These are phyloP conservation scores for Mychonastes homosphaera DNA, from an alignment of 139 green algal genomes.

Conservation along the genomic window DNA sequence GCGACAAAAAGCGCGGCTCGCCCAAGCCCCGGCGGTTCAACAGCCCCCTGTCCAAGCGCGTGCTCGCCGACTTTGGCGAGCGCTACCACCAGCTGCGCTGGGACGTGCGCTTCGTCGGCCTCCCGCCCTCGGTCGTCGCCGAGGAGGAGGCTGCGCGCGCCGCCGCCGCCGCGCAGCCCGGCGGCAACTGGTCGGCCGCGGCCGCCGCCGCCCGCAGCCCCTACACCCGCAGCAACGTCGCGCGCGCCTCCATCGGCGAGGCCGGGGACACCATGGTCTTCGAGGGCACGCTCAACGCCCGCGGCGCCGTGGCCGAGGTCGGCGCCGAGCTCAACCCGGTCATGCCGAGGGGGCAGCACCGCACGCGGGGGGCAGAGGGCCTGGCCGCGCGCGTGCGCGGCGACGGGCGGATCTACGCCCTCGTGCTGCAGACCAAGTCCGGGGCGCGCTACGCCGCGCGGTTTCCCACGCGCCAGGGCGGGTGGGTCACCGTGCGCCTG, in stretches of 20 bases:
- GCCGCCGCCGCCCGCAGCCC: background rate
- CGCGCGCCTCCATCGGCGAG: constrained; percentile 35
- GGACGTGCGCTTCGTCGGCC: constrained; percentile 38
- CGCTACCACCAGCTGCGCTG: constrained; percentile 37
- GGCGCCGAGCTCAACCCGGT: constrained; percentile 22
- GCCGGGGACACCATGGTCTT: constrained; percentile 62
- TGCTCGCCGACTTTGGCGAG: constrained; percentile 41
- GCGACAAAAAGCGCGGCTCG: background rate
- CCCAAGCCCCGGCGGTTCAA: constrained; percentile 1
- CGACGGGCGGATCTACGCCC: constrained; percentile 76
- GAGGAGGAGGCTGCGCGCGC: too few species aligned
- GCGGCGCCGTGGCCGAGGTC: constrained; percentile 50
- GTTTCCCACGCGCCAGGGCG: constrained; percentile 44
- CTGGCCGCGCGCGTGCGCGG: constrained; percentile 61
- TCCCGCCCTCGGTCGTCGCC: too few species aligned
- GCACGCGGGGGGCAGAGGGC: constrained; percentile 57
- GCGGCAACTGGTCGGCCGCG: background rate
- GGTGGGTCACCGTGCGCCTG: constrained; percentile 62
- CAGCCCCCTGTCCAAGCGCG: constrained; percentile 24
- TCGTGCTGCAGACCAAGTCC: background rate
- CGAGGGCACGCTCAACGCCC: constrained; percentile 41
- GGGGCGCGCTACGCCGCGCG: constrained; percentile 35
- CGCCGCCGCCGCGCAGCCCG: too few species aligned
- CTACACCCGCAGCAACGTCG: constrained; percentile 14
- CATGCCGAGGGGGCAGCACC: constrained; percentile 37